Evolutionary conservation across 140 eudicot genomes (phyloP), one percentile per base, ranked within the genome.

Genomic region (Bidens hawaiensis): DNA sequence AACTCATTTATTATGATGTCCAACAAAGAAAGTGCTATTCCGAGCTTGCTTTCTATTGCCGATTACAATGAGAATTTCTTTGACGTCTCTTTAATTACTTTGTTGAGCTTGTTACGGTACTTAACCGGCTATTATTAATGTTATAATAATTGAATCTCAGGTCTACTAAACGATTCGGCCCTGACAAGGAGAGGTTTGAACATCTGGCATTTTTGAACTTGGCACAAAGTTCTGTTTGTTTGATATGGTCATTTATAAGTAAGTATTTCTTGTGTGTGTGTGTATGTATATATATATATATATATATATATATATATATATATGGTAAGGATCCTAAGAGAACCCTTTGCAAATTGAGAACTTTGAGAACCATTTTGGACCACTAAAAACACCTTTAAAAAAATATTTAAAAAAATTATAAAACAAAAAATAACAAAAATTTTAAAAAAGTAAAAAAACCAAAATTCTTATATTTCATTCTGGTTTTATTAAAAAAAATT

Each of bases 131-230:
- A 2, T 4, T 23, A 28, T 11, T 43, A 19, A 3, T 14, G 24
- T 42, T 53, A 13, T 50, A 21, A 4, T 67, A 22, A 27, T 16
- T 45, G 26, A 3, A 65, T 64, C 19, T 43, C 81, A 93, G 96
- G 82, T 93, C 99, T 43, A 93, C 99, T 11, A 93, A 93, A 82
- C 70, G 84, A 31, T 85, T 93, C 72, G 99, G 99, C n/a, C 85
- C 83, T 17, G 85, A 88, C 24, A 85, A 83, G 69, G 80, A 88
- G 81, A 87, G 99, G 76, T 93, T 93, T 61, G 95, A 93, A 74
- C 95, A 93, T 62, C 79, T 93, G 62, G 93, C 99, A 48, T 93
- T 93, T 76, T 65, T 93, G 45, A 93, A 93, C 59, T 67, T 93
- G 17, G 99, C 96, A 3, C 99, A 93, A 54, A 93, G 78, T 85